Conservation (phyloP, 2,329 filamentous ascomycete species). For the Diaporthe sp. region DNA sequence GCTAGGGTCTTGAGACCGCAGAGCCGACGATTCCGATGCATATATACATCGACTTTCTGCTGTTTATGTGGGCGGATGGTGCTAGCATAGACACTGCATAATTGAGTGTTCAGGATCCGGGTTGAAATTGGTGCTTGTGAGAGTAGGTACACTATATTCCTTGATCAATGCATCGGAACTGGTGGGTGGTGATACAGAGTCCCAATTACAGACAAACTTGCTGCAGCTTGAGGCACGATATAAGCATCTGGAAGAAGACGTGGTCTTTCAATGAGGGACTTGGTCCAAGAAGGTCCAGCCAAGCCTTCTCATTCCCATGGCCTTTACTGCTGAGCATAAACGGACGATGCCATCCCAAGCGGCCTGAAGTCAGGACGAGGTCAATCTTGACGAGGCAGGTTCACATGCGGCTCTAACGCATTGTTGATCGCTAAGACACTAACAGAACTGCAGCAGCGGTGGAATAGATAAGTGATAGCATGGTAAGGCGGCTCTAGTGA, state of each 20-base stretch:
- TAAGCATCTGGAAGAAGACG: background rate
- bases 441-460: background rate
- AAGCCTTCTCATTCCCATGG: too few species aligned
- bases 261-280: background rate
- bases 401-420: slow-evolving; percentile 30
- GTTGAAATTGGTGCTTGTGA: too few species aligned
- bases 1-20: too few species aligned
- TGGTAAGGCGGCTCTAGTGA: slow-evolving; percentile 20
- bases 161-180: background rate
- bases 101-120: too few species aligned
- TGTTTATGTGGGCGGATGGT: too few species aligned
- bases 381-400: background rate
- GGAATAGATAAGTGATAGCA: background rate
- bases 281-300: too few species aligned
- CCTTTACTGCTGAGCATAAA: too few species aligned
- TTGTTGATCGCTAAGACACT: slow-evolving; percentile 13
- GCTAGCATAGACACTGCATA: too few species aligned
- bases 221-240: background rate
- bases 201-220: background rate
- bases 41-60: too few species aligned
- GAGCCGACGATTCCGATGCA: too few species aligned
- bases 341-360: background rate
- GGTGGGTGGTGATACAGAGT: background rate
- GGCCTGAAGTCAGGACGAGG: background rate
- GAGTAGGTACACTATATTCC: too few species aligned